Base-by-base conservation (phyloP, 305 asterid species). In the Fraxinus angustifolia region DNA sequence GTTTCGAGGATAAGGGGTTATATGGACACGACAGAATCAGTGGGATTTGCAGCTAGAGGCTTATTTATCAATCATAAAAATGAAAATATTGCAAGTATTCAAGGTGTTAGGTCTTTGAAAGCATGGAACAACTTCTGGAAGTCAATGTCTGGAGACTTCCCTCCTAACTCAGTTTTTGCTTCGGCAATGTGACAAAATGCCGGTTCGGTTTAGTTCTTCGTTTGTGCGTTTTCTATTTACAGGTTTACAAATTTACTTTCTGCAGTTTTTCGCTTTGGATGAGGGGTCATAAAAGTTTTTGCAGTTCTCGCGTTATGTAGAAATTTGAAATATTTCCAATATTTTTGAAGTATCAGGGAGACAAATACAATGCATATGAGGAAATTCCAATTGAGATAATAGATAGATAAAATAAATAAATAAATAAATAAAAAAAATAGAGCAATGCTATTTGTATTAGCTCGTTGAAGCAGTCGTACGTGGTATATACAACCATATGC, bases 31-130 rank as follows among this genome's bases (percentile, higher is more conserved):
- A 87, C 93, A 0, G 96, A 93, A 16, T 71, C 89, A 17, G 87
- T 88, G 83, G 90, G 91, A 67, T 91, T 94, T 72, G 91, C 97
- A 4, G 96, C 98, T 50, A 89, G 96, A 90, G 92, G 90, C 77
- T 85, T 93, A 75, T 86, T 88, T 75, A 78, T 34, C 53, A 89
- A 83, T 80, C 38, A 33, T 31, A 78, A 86, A 38, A 80, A 84
- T 2, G 87, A 84, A 77, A 72, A 78, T 78, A 56, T 84, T 62
- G 82, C 30, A 33, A 84, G 82, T 72, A 42, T 79, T 42, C 83
- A 83, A 79, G 89, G 78, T 14, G 88, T 84, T 79, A 85, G 91
- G 60, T 92, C 92, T 58, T 82, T 88, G 91, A 88, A 85, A 90
- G 89, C 76, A 34, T 93, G 94, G 97, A 86, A 89, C 82, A 80